A percentile compares a stretch with the other conserved stretches of the same genome.
These are phyloP conservation scores for Leishmania gerbilli DNA, from an alignment of 208 protist species.

Conservation along the genomic window DNA sequence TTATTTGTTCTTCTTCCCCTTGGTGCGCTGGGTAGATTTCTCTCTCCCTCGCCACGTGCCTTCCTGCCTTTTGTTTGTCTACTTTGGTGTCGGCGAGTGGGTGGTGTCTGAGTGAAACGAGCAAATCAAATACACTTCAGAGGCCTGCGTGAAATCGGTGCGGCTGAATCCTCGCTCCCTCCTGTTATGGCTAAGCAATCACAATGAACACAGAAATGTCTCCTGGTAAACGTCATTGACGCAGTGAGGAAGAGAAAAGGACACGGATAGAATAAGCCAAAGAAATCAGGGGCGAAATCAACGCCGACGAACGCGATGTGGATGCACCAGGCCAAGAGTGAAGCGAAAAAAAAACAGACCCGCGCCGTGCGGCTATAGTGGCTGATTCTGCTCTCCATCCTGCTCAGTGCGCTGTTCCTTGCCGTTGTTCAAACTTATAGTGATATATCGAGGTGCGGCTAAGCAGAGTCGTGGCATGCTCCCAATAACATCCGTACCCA, in stretches of 20 bases:
- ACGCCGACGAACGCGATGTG: not conserved
- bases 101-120: conserved; percentile 2
- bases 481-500: not conserved
- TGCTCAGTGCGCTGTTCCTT: not conserved
- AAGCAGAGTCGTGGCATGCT: not conserved
- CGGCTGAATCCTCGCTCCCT: not conserved
- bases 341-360: not conserved
- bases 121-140: conserved; percentile 5
- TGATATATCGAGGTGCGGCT: not conserved
- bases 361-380: not conserved
- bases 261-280: not conserved
- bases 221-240: not conserved
- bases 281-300: not conserved
- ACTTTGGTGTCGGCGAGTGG: not conserved
- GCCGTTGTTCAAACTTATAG: not conserved
- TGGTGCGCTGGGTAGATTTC: not conserved
- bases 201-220: not conserved
- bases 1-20: conserved; percentile 11
- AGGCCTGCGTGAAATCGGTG: conserved; percentile 7
- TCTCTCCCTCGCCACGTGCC: not conserved
- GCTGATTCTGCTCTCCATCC: not conserved
- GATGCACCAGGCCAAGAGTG: not conserved
- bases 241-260: not conserved
- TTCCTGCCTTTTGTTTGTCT: conserved; percentile 6
- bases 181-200: not conserved